Percentiles rank a stretch among this genome's conserved stretches.
Conservation (phyloP, 2,329 filamentous ascomycete genomes). For the Fusarium aywerte region DNA sequence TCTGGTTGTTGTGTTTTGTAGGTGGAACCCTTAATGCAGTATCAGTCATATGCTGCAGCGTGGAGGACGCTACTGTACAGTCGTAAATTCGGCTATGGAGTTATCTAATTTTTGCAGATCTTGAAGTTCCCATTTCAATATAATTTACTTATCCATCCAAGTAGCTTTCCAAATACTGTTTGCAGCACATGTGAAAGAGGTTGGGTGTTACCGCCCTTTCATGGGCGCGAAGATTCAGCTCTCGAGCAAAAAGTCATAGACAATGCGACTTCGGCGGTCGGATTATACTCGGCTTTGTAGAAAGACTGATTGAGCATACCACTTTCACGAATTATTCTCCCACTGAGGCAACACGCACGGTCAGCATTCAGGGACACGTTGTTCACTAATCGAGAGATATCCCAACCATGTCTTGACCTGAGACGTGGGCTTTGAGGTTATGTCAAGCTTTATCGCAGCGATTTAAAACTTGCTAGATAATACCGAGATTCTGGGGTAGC, state of each 20-base stretch:
- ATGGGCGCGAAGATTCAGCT: neutral
- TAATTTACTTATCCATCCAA: too few relatives aligned
- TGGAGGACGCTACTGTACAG: neutral
- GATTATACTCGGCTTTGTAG: neutral
- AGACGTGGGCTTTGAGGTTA: neutral
- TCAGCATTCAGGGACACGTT: neutral
- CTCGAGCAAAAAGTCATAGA: neutral
- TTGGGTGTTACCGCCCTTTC: neutral
- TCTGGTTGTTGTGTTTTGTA: slow-evolving; percentile 7
- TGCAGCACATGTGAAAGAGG: too few relatives aligned
- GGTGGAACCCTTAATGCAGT: slow-evolving; percentile 5
- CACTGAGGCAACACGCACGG: neutral
- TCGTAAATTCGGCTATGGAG: neutral
- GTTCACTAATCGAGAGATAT: neutral
- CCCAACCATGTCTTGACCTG: neutral
- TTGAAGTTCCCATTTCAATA: neutral
- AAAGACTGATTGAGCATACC: neutral
- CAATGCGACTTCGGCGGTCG: neutral
- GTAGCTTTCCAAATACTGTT: too few relatives aligned
- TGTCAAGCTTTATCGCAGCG: too few relatives aligned
- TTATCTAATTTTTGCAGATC: neutral
- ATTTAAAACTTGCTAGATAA: neutral
- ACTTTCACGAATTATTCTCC: neutral
- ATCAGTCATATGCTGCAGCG: neutral
- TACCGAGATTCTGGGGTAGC: neutral